Base-by-base conservation (phyloP, 2,329 filamentous ascomycete genomes). In the Colletotrichum somersetense region DNA sequence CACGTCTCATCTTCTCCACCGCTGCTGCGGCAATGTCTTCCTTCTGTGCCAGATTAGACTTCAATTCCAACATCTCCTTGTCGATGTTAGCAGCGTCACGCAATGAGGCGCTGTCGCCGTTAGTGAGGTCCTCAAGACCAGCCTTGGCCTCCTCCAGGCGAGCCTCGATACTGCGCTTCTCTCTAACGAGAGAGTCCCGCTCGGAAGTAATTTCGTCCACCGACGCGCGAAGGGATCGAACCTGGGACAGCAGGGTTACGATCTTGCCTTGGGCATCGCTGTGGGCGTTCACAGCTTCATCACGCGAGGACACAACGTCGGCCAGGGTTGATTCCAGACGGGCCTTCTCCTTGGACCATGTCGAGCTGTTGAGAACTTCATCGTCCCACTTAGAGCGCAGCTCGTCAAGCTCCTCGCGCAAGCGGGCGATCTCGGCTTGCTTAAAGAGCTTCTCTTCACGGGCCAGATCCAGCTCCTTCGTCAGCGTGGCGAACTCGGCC, bases 281-380 rank as follows among this genome's bases (percentile, higher is more conserved):
- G 81, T 99, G 96, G 0, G 96, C 96, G 76, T 91, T 92, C 62
- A 95, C 92, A 12, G 96, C 96, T 81, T 99, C 96, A 75, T 99
- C 96, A 3, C 96, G 91, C n/a, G 95, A 97, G 61, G 93, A 91
- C 14, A 93, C 92, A 42, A 98, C 89, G 80, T 98, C 95, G 62
- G 96, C 91, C 66, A 99, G 87, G 6, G 95, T 97, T 72, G 95
- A 91, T 80, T 98, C 96, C 52, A 99, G 88, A 20, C 96, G 92
- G 20, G 94, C 89, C 86, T 98, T 98, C 84, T 99, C 96, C 85
- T 99, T 99, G 16, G 95, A 95, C 95, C 96, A 98, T 0, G 96
- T 97, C 20, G 95, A 97, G 82, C 94, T 97, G 83, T 98, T 98
- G 76, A 98, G 89, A 14, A 98, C 94, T 83, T 99, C 96, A 77